A percentile compares a stretch with the other conserved stretches of the same genome.
Conservation (phyloP, 1,139 yeast species). For the Insectozyma bohioensis region DNA sequence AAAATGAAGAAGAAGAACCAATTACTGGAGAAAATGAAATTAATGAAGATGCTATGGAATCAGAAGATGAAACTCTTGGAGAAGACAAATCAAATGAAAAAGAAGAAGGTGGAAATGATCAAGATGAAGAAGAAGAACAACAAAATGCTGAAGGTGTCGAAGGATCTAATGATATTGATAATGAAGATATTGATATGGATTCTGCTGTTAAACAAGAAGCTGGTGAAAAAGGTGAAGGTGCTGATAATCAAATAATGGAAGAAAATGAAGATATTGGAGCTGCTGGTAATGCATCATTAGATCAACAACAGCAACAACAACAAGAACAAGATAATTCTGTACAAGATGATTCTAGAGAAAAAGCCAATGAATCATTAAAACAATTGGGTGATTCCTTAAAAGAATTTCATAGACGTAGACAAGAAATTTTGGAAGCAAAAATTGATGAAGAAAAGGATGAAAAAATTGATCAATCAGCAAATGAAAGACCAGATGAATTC, state of each 20-base stretch:
- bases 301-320: conserved; percentile 33
- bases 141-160: conserved; percentile 3
- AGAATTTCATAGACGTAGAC: conserved; percentile 88
- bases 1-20: conserved; percentile 11
- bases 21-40: conserved; percentile 23
- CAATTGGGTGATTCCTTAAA: conserved; percentile 88
- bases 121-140: conserved; percentile 35
- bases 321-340: conserved; percentile 27
- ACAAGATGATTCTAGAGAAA: conserved; percentile 63
- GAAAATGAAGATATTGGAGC: conserved; percentile 74
- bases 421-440: conserved; percentile 74
- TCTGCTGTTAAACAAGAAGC: conserved; percentile 71
- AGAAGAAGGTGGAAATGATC: conserved; percentile 27
- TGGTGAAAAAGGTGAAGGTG: conserved; percentile 76
- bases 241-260: conserved; percentile 59
- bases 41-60: conserved; percentile 30
- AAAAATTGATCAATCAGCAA: conserved; percentile 45
- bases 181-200: conserved; percentile 56
- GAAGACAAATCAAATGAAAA: conserved; percentile 21
- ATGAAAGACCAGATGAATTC: conserved; percentile 80
- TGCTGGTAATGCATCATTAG: conserved; percentile 57
- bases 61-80: conserved; percentile 21
- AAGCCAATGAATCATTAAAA: conserved; percentile 78
- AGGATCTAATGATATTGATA: conserved; percentile 24
- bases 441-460: conserved; percentile 37